Percentiles rank a stretch among this genome's conserved stretches.
These are phyloP conservation scores for Xylariaceae sp. DNA, from an alignment of 2,329 filamentous ascomycete species.

Conservation along the genomic window DNA sequence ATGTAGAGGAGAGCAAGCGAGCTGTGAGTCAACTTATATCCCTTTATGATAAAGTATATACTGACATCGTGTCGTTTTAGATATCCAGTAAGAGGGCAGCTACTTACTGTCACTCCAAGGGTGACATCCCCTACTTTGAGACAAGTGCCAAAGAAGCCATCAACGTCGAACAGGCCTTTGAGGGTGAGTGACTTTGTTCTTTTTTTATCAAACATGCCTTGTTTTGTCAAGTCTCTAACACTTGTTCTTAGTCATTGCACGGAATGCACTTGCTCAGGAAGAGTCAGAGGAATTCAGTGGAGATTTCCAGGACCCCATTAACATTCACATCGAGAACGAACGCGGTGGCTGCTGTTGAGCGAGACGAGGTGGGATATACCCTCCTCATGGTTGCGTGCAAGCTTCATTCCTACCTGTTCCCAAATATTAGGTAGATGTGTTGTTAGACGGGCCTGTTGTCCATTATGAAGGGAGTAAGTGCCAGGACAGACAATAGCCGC, in stretches of 20 bases:
- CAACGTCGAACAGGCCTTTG: slow-evolving; percentile 83
- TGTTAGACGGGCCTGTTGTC: no score
- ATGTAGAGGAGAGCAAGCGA: slow-evolving; percentile 95
- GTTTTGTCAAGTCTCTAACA: slow-evolving; percentile 2
- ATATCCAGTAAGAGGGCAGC: slow-evolving; percentile 94
- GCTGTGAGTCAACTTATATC: slow-evolving; percentile 53
- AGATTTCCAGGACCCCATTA: slow-evolving; percentile 96
- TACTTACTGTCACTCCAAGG: slow-evolving; percentile 97
- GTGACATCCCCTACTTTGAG: slow-evolving; percentile 97
- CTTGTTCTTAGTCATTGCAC: slow-evolving; percentile 73
- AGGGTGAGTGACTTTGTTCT: slow-evolving; percentile 45
- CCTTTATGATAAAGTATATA: not conserved
- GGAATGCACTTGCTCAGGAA: slow-evolving; percentile 92
- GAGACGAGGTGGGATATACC: slow-evolving; percentile 1
- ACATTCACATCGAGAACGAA: slow-evolving; percentile 93
- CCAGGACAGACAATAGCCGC: no score
- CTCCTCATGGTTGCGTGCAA: slow-evolving; percentile 6
- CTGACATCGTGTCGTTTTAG: slow-evolving; percentile 38
- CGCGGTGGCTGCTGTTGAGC: slow-evolving; percentile 86
- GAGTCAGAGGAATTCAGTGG: slow-evolving; percentile 97
- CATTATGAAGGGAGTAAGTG: no score
- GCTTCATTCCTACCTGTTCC: no score
- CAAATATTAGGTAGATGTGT: no score
- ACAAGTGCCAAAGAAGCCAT: slow-evolving; percentile 98
- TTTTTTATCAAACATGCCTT: not conserved